These are phyloP conservation scores for Dactylonectria macrodidyma DNA, from an alignment of 2,329 filamentous ascomycete genomes.

Conservation along the genomic window DNA sequence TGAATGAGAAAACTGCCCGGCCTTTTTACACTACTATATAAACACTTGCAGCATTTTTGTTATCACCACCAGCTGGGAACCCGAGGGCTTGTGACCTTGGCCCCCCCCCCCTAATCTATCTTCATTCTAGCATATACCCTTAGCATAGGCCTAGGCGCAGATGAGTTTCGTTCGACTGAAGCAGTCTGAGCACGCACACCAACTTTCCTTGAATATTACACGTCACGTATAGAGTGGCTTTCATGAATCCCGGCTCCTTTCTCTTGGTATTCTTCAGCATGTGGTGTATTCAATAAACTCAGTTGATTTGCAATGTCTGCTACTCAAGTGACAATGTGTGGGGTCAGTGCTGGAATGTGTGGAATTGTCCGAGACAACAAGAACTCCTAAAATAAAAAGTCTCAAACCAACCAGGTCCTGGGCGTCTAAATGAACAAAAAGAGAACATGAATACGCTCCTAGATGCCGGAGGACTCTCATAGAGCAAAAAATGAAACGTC, in stretches of 20 bases:
- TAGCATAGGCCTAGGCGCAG: slow-evolving; percentile 52
- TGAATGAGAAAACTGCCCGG: slow-evolving; percentile 37
- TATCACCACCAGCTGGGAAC: slow-evolving; percentile 21
- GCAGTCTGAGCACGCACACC: slow-evolving; percentile 40
- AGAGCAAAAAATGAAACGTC: slow-evolving; percentile 17
- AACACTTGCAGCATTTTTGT: slow-evolving; percentile 38
- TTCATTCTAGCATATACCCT: slow-evolving; percentile 56
- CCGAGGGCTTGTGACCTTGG: slow-evolving; percentile 32
- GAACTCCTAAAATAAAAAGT: background rate
- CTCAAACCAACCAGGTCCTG: too few relatives aligned
- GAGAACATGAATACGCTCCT: too few relatives aligned
- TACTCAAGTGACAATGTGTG: background rate
- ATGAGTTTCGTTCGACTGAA: slow-evolving; percentile 42
- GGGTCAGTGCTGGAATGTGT: background rate
- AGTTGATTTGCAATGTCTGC: background rate
- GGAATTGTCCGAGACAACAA: background rate
- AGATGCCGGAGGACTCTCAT: background rate
- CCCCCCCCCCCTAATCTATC: slow-evolving; percentile 32
- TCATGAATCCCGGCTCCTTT: background rate
- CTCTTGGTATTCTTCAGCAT: background rate
- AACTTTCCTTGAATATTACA: slow-evolving; percentile 9
- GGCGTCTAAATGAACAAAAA: too few relatives aligned
- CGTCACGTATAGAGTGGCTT: background rate
- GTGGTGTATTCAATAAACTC: background rate
- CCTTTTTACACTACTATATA: slow-evolving; percentile 19